Evolutionary conservation across 1,284 basidiomycete species (phyloP).

Genomic region (Meripilus lineatus): DNA sequence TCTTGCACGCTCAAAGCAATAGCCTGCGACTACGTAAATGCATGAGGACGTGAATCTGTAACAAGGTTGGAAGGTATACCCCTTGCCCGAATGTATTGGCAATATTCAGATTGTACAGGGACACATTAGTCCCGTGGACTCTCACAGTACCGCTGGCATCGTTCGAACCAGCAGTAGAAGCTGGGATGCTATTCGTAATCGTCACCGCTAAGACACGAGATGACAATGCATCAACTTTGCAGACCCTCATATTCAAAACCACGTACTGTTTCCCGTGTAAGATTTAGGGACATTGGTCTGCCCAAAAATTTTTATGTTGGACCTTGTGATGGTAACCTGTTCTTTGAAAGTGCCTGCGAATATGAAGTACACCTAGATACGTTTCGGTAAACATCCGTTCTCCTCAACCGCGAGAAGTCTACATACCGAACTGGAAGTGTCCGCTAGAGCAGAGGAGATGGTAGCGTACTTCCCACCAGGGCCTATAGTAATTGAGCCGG

Average conservation of each 20-base stretch:
- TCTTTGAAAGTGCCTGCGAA: slow-evolving; percentile 51
- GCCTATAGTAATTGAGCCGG: slow-evolving; percentile 22
- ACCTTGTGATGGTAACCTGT: slow-evolving; percentile 46
- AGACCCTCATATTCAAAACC: slow-evolving; percentile 24
- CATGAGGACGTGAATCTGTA: slow-evolving; percentile 8
- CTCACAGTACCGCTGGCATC: slow-evolving; percentile 51
- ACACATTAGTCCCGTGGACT: slow-evolving; percentile 46
- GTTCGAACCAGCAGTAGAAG: slow-evolving; percentile 43
- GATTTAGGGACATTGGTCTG: slow-evolving; percentile 18
- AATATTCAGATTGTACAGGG: slow-evolving; percentile 53
- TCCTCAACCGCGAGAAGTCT: background rate
- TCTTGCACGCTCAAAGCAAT: slow-evolving; percentile 52
- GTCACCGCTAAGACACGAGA: slow-evolving; percentile 26
- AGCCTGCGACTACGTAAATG: slow-evolving; percentile 33
- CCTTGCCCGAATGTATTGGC: slow-evolving; percentile 49
- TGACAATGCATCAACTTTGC: slow-evolving; percentile 25
- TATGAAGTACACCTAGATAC: slow-evolving; percentile 41
- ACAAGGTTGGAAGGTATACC: slow-evolving; percentile 1
- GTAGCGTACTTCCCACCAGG: slow-evolving; percentile 18
- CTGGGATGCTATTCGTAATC: slow-evolving; percentile 37
- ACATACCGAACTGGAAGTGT: slow-evolving; percentile 21
- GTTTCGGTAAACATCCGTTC: background rate
- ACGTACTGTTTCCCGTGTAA: slow-evolving; percentile 19
- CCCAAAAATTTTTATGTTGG: slow-evolving; percentile 21
- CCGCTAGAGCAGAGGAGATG: slow-evolving; percentile 19